Evolutionary conservation across 148 eudicot genomes (phyloP).

Genomic region (Amaranthus palmeri): DNA sequence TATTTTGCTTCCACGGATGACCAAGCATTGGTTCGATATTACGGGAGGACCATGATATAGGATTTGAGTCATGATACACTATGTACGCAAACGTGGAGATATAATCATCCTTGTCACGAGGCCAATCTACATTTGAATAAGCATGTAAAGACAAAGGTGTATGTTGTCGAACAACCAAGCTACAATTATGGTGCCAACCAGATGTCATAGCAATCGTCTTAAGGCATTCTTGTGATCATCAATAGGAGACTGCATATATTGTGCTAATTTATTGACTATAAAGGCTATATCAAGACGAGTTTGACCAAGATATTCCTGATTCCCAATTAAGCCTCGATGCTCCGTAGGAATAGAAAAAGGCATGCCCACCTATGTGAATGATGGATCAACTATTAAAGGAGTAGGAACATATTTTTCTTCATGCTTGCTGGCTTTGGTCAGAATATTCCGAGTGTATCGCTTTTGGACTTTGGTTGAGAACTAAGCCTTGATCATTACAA

Average conservation of each 20-base stretch:
- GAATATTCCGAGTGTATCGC: not conserved
- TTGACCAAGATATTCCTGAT: not conserved
- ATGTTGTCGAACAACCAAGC: too few species aligned
- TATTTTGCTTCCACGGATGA: too few species aligned
- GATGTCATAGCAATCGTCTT: not conserved
- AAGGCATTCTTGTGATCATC: not conserved
- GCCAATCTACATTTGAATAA: too few species aligned
- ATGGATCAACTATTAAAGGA: not conserved
- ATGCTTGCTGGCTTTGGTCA: not conserved
- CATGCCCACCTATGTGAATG: not conserved
- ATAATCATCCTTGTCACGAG: too few species aligned
- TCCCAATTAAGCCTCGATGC: not conserved
- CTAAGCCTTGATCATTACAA: not conserved
- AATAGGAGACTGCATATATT: not conserved
- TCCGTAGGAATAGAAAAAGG: not conserved
- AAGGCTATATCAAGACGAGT: not conserved
- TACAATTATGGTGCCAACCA: too few species aligned
- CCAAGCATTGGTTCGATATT: too few species aligned
- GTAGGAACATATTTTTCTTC: not conserved
- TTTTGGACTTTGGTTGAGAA: not conserved
- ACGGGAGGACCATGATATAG: too few species aligned
- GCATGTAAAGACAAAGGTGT: too few species aligned
- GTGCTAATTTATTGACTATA: not conserved
- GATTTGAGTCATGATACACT: too few species aligned
- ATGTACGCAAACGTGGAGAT: too few species aligned